A percentile compares a stretch with the other conserved stretches of the same genome.
phyloP scores from a whole-genome alignment of 371 early-diverging fungal genomes.

The Actinomortierella ambigua region DNA sequence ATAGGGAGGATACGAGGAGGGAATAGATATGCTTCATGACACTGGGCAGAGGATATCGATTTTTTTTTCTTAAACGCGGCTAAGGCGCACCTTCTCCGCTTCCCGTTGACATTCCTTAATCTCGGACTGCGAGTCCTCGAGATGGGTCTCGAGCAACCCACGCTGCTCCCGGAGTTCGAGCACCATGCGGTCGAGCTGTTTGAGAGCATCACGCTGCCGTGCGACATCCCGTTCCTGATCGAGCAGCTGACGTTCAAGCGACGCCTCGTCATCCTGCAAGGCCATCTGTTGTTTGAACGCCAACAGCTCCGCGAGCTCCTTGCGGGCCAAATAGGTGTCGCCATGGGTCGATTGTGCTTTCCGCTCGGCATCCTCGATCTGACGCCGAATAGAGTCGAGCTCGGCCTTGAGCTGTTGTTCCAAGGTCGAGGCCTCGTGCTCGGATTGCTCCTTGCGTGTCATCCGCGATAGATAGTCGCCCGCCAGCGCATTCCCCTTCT shows the following conservation, averaged over 20 bases:
- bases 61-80: too few species aligned
- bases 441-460: conserved; percentile 37
- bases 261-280: conserved; percentile 30
- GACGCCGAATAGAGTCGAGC: conserved; percentile 37
- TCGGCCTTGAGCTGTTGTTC: conserved; percentile 42
- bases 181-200: conserved; percentile 44
- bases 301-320: conserved; percentile 38
- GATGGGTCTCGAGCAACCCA: conserved; percentile 38
- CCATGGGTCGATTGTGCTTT: conserved; percentile 24
- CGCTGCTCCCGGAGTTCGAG: conserved; percentile 45
- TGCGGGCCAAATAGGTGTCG: conserved; percentile 12
- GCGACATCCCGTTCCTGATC: conserved; percentile 47
- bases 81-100: conserved; percentile 15
- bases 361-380: conserved; percentile 40
- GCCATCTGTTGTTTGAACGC: conserved; percentile 48
- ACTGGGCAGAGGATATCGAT: too few species aligned
- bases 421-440: conserved; percentile 26
- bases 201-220: conserved; percentile 38
- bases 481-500: conserved; percentile 42
- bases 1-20: too few species aligned
- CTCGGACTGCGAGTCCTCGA: conserved; percentile 41
- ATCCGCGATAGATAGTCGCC: conserved; percentile 37
- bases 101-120: conserved; percentile 41
- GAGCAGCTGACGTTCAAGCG: conserved; percentile 30
- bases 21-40: too few species aligned